phyloP scores from a whole-genome alignment of 2,329 filamentous ascomycete species.

The Hymenoscyphus fraxineus region DNA sequence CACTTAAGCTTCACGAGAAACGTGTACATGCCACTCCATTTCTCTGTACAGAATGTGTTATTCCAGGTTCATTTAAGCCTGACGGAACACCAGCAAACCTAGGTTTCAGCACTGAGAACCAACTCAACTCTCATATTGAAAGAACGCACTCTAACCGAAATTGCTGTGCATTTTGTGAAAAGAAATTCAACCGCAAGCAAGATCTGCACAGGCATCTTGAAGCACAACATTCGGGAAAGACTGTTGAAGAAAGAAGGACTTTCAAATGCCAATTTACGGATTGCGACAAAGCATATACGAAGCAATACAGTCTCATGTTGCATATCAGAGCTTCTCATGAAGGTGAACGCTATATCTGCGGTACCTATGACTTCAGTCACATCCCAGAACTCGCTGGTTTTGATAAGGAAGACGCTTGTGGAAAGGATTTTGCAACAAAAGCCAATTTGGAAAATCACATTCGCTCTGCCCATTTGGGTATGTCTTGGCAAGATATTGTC shows the following conservation, averaged over 20 bases:
- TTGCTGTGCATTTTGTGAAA: conserved; percentile 67
- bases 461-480: conserved; percentile 73
- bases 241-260: conserved; percentile 60
- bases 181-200: conserved; percentile 61
- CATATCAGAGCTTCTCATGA: conserved; percentile 77
- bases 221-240: conserved; percentile 64
- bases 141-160: conserved; percentile 60
- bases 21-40: conserved; percentile 68
- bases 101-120: conserved; percentile 67
- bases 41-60: conserved; percentile 71
- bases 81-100: conserved; percentile 42
- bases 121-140: conserved; percentile 70
- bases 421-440: conserved; percentile 72
- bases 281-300: conserved; percentile 76
- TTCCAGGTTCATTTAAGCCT: conserved; percentile 32
- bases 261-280: conserved; percentile 63
- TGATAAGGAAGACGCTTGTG: conserved; percentile 66
- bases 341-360: conserved; percentile 75
- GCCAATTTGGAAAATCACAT: conserved; percentile 79
- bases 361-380: conserved; percentile 57
- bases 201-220: conserved; percentile 76
- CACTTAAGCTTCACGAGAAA: conserved; percentile 67
- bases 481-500: conserved; percentile 29
- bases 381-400: conserved; percentile 60
- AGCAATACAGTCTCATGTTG: conserved; percentile 74